These are phyloP conservation scores for Fusarium neocosmosporiellum DNA, from an alignment of 2,329 filamentous ascomycete genomes.

Conservation along the genomic window DNA sequence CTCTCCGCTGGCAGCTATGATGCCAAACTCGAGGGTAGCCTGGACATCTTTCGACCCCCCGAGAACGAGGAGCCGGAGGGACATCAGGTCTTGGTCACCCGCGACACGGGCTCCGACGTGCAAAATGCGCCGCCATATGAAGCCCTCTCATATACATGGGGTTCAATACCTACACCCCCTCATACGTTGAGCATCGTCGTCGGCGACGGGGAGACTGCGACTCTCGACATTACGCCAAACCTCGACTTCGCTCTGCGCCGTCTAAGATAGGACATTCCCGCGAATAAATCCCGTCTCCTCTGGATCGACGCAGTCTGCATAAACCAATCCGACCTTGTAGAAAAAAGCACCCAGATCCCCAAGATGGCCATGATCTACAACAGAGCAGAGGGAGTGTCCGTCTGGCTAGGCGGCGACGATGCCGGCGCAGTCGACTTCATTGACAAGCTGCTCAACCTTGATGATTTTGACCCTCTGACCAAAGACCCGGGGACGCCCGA, in stretches of 20 bases:
- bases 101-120: neutral
- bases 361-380: neutral
- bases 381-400: neutral
- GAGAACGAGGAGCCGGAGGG: neutral
- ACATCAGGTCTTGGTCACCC: neutral
- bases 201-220: neutral
- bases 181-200: neutral
- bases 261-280: neutral
- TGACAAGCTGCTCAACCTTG: neutral
- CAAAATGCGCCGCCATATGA: neutral
- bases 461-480: neutral
- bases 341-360: neutral
- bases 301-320: neutral
- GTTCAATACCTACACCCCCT: neutral
- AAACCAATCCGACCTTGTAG: neutral
- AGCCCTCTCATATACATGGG: neutral
- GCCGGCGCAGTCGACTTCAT: neutral
- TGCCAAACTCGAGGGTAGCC: neutral
- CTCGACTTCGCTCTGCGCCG: neutral
- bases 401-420: neutral
- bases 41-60: neutral
- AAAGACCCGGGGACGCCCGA: neutral
- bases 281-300: neutral
- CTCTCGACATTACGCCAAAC: neutral
- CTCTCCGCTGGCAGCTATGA: neutral